Conservation (phyloP, 495 filamentous ascomycete genomes). For the Bacidia rubella region DNA sequence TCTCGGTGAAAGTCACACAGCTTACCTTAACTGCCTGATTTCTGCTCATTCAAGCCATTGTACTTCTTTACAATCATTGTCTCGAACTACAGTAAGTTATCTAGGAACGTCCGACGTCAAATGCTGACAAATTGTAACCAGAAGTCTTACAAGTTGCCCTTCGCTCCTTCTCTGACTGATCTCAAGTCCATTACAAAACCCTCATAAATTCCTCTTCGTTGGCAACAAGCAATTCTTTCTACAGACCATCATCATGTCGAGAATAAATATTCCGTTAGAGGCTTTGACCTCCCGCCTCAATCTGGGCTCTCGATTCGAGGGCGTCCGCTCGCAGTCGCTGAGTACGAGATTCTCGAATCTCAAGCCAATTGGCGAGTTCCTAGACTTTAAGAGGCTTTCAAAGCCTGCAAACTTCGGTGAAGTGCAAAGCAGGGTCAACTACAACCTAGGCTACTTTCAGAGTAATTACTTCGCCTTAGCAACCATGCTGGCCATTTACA, state of each 20-base stretch:
- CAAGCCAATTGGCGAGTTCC: conserved; percentile 79
- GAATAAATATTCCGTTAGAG: conserved; percentile 83
- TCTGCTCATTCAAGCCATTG: background rate
- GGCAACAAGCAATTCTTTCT: no score
- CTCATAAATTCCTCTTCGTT: no score
- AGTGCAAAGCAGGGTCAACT: conserved; percentile 86
- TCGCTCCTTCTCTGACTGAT: no score
- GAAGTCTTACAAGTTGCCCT: no score
- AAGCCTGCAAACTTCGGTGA: conserved; percentile 87
- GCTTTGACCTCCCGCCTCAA: conserved; percentile 80
- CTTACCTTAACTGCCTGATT: no score
- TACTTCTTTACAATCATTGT: background rate
- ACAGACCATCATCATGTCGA: no score
- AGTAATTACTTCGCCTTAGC: conserved; percentile 96
- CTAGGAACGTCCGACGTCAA: background rate
- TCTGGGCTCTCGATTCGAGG: conserved; percentile 63
- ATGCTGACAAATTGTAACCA: background rate
- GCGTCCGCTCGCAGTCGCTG: conserved; percentile 62
- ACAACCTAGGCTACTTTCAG: conserved; percentile 92
- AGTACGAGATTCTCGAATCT: conserved; percentile 81
- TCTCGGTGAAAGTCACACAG: background rate
- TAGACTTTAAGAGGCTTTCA: conserved; percentile 87
- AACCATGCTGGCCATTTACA: conserved; percentile 89
- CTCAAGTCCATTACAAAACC: no score
- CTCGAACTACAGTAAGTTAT: background rate